phyloP scores from a whole-genome alignment of 345 rosid genomes.

The Carallia brachiata region DNA sequence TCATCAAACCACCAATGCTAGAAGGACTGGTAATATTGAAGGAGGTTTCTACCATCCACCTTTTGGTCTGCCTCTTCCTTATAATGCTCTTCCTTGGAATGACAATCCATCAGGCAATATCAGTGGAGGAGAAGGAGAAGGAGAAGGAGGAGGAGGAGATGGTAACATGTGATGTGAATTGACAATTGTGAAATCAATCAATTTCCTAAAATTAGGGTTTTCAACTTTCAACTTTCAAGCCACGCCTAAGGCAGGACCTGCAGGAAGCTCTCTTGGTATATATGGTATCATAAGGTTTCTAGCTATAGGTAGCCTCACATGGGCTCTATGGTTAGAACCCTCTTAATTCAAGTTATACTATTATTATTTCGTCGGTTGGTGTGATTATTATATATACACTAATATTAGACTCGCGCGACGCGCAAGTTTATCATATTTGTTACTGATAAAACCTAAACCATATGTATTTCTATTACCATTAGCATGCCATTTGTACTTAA shows the following conservation, averaged over 20 bases:
- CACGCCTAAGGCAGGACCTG: not conserved
- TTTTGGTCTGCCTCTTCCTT: slow-evolving; percentile 17
- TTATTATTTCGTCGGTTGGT: not conserved
- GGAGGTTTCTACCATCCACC: slow-evolving; percentile 27
- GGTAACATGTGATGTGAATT: slow-evolving; percentile 59
- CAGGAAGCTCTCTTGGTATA: slow-evolving; percentile 12
- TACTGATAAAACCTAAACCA: slow-evolving; percentile 9
- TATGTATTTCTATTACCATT: not conserved
- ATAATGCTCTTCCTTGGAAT: slow-evolving; percentile 34
- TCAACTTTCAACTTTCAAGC: slow-evolving; percentile 23
- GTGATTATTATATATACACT: no score
- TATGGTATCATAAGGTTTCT: slow-evolving; percentile 29
- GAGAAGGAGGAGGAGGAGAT: slow-evolving; percentile 44
- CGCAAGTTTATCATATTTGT: no score
- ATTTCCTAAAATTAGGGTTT: slow-evolving; percentile 31
- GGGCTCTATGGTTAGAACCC: slow-evolving; percentile 34
- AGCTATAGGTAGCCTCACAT: slow-evolving; percentile 26
- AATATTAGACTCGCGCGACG: no score
- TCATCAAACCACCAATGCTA: not conserved
- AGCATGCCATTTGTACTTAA: slow-evolving; percentile 10
- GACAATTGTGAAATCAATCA: slow-evolving; percentile 1
- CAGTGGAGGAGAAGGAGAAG: slow-evolving; percentile 30
- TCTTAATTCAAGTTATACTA: slow-evolving; percentile 3
- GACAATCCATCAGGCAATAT: slow-evolving; percentile 40
- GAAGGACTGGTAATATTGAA: slow-evolving; percentile 31